Percentiles rank a stretch among this genome's conserved stretches.
Evolutionary conservation across 441 rosid genomes (phyloP).

Genomic region (Bruguiera hainesii): DNA sequence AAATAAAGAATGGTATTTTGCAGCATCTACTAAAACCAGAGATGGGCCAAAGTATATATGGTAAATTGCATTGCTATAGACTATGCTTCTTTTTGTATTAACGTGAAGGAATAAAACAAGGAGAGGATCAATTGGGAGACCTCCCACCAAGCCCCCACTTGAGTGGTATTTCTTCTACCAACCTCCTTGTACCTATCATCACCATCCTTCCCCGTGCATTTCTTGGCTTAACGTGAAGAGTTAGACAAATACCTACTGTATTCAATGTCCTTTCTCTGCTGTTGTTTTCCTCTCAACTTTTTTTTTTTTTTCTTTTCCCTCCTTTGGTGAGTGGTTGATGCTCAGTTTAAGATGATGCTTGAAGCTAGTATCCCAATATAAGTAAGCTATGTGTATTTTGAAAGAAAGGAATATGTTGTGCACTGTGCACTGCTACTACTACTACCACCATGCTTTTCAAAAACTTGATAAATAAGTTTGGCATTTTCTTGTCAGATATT

Average conservation of each 20-base stretch:
- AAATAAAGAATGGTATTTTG: background rate
- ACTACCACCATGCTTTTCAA: background rate
- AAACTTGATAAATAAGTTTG: conserved; percentile 27
- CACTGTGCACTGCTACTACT: background rate
- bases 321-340: background rate
- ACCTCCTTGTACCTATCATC: conserved; percentile 22
- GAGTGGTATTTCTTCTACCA: conserved; percentile 18
- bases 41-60: background rate
- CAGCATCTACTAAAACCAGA: background rate
- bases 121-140: conserved; percentile 5
- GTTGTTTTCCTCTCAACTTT: too few relatives aligned
- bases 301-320: too few relatives aligned
- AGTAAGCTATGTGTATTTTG: background rate
- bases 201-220: conserved; percentile 15
- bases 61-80: background rate
- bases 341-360: conserved; percentile 5
- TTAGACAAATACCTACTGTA: conserved; percentile 25
- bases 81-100: background rate
- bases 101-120: conserved; percentile 2
- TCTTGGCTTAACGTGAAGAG: conserved; percentile 9
- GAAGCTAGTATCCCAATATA: conserved; percentile 6
- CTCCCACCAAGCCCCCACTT: conserved; percentile 27
- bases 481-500: conserved; percentile 47
- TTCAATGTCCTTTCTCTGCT: conserved; percentile 13
- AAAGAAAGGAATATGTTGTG: background rate